Evolutionary conservation across 164 flowering plant species (phyloP).

Genomic region (Buxus sempervirens): DNA sequence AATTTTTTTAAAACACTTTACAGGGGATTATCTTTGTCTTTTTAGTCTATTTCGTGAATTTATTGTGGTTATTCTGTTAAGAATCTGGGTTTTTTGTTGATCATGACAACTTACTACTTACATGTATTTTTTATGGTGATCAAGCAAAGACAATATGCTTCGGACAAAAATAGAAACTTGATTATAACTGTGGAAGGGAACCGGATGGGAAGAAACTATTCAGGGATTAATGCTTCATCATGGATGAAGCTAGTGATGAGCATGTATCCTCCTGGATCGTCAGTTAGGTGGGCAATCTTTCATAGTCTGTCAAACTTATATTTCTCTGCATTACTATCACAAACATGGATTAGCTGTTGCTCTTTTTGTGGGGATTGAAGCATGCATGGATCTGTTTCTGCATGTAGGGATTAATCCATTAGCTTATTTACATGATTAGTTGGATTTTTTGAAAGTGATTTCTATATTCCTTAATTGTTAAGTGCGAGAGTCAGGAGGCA

Average conservation of each 20-base stretch:
- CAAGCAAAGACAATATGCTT: slow-evolving; percentile 94
- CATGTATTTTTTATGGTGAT: slow-evolving; percentile 35
- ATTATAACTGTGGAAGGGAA: slow-evolving; percentile 43
- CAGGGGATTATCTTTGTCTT: neutral
- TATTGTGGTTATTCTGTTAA: neutral
- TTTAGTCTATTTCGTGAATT: neutral
- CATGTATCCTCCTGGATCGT: slow-evolving; percentile 74
- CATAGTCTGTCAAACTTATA: neutral
- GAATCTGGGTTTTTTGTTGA: neutral
- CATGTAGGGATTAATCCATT: neutral
- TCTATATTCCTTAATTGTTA: too few species aligned
- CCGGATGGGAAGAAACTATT: slow-evolving; percentile 38
- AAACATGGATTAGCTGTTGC: neutral
- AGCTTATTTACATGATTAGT: neutral
- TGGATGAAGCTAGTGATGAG: slow-evolving; percentile 85
- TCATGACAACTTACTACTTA: slow-evolving; percentile 18
- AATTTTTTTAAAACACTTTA: neutral
- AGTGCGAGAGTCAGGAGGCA: too few species aligned
- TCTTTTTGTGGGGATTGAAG: neutral
- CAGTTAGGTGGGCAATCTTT: slow-evolving; percentile 45
- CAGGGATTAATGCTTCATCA: slow-evolving; percentile 35
- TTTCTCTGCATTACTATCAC: neutral
- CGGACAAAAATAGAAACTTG: slow-evolving; percentile 62
- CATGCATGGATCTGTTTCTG: neutral
- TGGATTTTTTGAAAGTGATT: too few species aligned